These are phyloP conservation scores for Ceratocystis papillata DNA, from an alignment of 2,329 filamentous ascomycete genomes.

Conservation along the genomic window DNA sequence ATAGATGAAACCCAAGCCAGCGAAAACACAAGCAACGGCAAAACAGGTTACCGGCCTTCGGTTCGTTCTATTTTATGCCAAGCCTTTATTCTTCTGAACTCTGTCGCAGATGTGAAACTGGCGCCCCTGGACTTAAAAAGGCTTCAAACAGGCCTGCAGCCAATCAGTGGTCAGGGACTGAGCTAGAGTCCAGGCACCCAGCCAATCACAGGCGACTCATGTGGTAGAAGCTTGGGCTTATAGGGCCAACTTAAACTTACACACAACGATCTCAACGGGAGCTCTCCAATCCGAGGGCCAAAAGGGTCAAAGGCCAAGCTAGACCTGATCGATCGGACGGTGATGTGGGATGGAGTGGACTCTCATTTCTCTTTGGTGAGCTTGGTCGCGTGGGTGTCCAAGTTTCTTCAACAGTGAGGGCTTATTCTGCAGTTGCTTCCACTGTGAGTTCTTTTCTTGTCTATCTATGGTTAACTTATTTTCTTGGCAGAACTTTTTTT, in stretches of 20 bases:
- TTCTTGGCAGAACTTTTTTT: constrained; percentile 3
- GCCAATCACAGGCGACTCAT: neutral
- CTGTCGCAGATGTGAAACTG: constrained; percentile 25
- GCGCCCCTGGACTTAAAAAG: constrained; percentile 20
- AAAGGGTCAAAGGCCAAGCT: neutral
- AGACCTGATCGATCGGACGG: neutral
- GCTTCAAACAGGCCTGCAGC: neutral
- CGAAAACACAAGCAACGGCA: neutral
- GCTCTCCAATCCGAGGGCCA: neutral
- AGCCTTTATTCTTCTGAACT: neutral
- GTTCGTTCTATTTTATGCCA: neutral
- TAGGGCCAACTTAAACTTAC: constrained; percentile 6
- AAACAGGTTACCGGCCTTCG: neutral
- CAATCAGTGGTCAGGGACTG: neutral
- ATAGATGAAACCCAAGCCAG: neutral
- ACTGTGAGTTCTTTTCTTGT: neutral
- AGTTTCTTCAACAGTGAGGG: neutral
- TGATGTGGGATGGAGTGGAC: neutral
- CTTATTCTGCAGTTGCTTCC: neutral
- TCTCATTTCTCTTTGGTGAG: neutral
- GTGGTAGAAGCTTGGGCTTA: constrained; percentile 1
- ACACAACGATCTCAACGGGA: neutral
- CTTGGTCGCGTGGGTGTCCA: neutral
- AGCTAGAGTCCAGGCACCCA: too few species aligned
- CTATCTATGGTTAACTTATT: neutral